Evolutionary conservation across 306 rosid genomes (phyloP), one percentile per base, ranked within the genome.

Genomic region (Coriaria nepalensis): DNA sequence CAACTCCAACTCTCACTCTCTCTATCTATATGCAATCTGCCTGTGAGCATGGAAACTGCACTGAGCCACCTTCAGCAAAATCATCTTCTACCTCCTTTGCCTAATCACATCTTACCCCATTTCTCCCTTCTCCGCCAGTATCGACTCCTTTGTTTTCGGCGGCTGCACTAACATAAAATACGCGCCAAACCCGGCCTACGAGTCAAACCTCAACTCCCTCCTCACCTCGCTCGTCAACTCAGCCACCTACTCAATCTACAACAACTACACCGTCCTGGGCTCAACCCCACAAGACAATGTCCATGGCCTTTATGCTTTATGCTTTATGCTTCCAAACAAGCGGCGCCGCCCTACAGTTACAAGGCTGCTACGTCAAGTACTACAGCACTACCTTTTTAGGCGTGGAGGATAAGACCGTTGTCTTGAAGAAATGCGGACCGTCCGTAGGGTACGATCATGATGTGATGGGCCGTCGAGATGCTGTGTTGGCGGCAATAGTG

Each of bases 241-340:
- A 4, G 97, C 97, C 64, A 90, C 97, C 2, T 90, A 70, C 78
- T 55, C 87, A 7, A 35, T 93, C 73, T 81, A 81, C 82, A 79
- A 73, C 85, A 85, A 90, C 71, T 71, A 58, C 79, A 76, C 95
- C 57, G 58, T 90, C 66, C 34, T 68, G 7, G 84, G 77, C 6
- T 59, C 92, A 6, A 54, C 39, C 60, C 50, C 58, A 0, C 68
- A 43, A 29, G 96, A 81, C 70, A 53, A 66, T 13, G 62, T 66
- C 7, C 62, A 75, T 62, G 95, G 95, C 8, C 82, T 90, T 62
- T 81, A 70, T n/a, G n/a, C n/a, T n/a, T n/a, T n/a, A n/a, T n/a
- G n/a, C n/a, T n/a, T n/a, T n/a, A n/a, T n/a, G 96, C 54, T 40
- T 74, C 2, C 57, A 43, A 7, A 34, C 77, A 0, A 72, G 87